Base-by-base conservation (phyloP, 2,329 filamentous ascomycete species). In the Orbilia brochopaga region DNA sequence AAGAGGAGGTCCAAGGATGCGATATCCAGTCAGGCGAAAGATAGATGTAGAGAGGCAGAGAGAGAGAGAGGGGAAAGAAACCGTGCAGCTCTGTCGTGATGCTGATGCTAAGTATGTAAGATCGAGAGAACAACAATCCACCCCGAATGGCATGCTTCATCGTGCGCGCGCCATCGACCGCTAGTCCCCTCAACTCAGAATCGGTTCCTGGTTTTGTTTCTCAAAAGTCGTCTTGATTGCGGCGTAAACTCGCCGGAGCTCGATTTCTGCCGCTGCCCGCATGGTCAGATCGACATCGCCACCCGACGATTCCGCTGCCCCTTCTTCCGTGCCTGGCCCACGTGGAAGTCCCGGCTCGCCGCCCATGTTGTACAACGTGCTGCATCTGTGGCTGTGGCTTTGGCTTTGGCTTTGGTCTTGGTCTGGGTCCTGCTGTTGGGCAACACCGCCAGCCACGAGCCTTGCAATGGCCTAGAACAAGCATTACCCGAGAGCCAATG, bases 211-310 rank as follows among this genome's bases (percentile, higher is more conserved):
- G 17, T 32, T 48, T 23, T 58, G 19, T 13, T 48, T 27, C 19
- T 57, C 27, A 59, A 63, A 63, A 5, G 30, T 52, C n/a, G 30
- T 30, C 37, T 57, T 65, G 19, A 72, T 64, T 7, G 67, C 67
- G 24, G 37, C 40, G 32, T 65, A 46, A 23, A 72, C 67, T 27
- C 42, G 24, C 15, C 60, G 19, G 6, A 72, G 51, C 19, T 72
- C 67, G 42, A 72, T 72, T 19, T 55, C 50, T 53, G 67, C 67
- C 8, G 67, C 67, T 17, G 55, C 60, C 24, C 60, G 55, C 67
- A 72, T 72, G 2, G 58, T 72, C 46, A 65, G 35, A 44, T 57
- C 67, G 17, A 60, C 6, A 23, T 27, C 35, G 8, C 21, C 40
- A 44, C 24, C 55, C 19, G 23, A 24, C 35, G 48, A 23, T 17